These are phyloP conservation scores for Croton setiger DNA, from an alignment of 441 rosid species.

Conservation along the genomic window DNA sequence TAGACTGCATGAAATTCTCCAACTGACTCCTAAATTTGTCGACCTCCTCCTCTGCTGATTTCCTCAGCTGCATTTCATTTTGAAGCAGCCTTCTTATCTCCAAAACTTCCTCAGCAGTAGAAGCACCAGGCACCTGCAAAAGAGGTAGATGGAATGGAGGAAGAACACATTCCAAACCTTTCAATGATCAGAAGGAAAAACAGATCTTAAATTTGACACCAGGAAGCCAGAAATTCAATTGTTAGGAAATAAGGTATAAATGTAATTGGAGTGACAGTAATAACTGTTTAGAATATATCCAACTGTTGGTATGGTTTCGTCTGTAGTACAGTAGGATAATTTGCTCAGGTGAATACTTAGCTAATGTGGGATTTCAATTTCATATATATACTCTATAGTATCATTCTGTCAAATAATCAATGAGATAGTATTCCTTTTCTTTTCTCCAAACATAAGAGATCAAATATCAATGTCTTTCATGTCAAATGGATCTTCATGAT, in stretches of 20 bases:
- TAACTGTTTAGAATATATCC: too few species aligned
- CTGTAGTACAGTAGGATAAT: too few species aligned
- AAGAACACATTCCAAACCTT: background rate
- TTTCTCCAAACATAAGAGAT: background rate
- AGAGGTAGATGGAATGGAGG: constrained; percentile 6
- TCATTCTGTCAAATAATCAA: too few species aligned
- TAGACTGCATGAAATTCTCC: constrained; percentile 47
- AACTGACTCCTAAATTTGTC: constrained; percentile 59
- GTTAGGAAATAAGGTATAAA: too few species aligned
- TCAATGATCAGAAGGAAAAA: background rate
- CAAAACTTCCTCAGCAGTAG: constrained; percentile 48
- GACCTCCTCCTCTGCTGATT: constrained; percentile 81
- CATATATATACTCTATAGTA: too few species aligned
- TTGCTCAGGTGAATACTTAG: too few species aligned
- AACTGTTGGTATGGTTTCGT: too few species aligned
- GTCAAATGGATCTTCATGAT: background rate
- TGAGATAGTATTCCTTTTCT: too few species aligned
- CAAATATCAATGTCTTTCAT: background rate
- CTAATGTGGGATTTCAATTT: too few species aligned
- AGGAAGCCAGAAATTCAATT: background rate
- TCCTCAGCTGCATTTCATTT: constrained; percentile 67
- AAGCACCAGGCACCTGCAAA: constrained; percentile 43
- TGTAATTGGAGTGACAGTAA: background rate
- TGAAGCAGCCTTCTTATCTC: constrained; percentile 63
- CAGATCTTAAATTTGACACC: background rate